A percentile compares a stretch with the other conserved stretches of the same genome.
Evolutionary conservation across 164 flowering plant species (phyloP).

Genomic region (Pachysandra terminalis): DNA sequence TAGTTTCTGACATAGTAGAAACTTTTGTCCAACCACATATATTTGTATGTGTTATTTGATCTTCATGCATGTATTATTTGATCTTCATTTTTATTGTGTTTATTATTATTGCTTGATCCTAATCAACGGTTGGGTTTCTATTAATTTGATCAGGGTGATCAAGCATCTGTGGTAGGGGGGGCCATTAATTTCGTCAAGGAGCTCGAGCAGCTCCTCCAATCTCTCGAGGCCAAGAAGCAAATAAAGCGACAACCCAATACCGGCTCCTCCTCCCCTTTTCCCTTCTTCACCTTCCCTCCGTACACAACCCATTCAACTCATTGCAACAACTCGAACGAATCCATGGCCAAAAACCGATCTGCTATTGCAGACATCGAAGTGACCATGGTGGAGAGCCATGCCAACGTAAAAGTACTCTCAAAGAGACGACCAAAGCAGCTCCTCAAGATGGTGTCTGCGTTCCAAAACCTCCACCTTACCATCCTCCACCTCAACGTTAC

Average conservation of each 20-base stretch:
- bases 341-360: background rate
- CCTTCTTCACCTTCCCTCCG: slow-evolving; percentile 48
- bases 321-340: background rate
- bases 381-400: slow-evolving; percentile 50
- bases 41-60: too few species aligned
- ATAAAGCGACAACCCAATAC: background rate
- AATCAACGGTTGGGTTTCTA: background rate
- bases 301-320: slow-evolving; percentile 34
- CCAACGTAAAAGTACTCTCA: slow-evolving; percentile 35
- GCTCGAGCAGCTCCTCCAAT: slow-evolving; percentile 38
- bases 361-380: slow-evolving; percentile 48
- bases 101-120: too few species aligned
- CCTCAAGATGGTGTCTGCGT: slow-evolving; percentile 29
- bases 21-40: too few species aligned
- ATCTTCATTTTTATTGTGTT: too few species aligned
- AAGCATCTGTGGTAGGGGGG: slow-evolving; percentile 44
- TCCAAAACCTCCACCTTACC: slow-evolving; percentile 31
- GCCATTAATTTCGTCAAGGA: slow-evolving; percentile 48
- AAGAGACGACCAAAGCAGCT: slow-evolving; percentile 36
- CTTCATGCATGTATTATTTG: too few species aligned
- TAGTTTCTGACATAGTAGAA: too few species aligned
- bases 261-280: slow-evolving; percentile 18
- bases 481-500: slow-evolving; percentile 54
- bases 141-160: slow-evolving; percentile 33
- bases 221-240: slow-evolving; percentile 15